Evolutionary conservation across 495 filamentous ascomycete genomes (phyloP), one percentile per base, ranked within the genome.

Genomic region (Lasiosphaeria hispida): DNA sequence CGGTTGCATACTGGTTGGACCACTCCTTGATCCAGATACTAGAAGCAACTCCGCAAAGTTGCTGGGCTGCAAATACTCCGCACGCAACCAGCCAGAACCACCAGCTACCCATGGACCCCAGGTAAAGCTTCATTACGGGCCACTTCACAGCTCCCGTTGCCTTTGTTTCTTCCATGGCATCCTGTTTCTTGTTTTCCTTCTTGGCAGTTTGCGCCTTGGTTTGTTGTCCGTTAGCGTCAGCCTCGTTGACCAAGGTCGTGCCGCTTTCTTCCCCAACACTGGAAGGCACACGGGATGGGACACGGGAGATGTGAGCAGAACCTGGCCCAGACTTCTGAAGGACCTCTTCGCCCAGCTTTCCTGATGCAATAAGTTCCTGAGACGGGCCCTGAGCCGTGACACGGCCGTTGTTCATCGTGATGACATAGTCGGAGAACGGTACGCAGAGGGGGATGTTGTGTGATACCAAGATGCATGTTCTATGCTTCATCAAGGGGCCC

Each of bases 381-480:
- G 92, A 80, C 10, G 82, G 74, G 13, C 95, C 95, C 67, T 97
- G 90, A 7, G 82, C 79, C 8, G 80, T 69, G 15, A 97, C 78
- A 50, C 85, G 87, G 7, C 95, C 95, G 64, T 97, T 97, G 52
- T 91, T 87, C 34, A 99, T 79, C 4, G 89, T 82, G 9, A 97
- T 87, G 11, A 96, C 89, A 61, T 88, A 87, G 36, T 88, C 81
- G 0, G 94, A 84, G 33, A 80, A 75, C 37, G 92, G 91, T 9
- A 90, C 86, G 65, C 90, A 92, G 17, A 99, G 80, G 5, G 87
- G 82, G 38, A 92, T 81, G 64, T 97, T 99, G 73, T 99, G 94
- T 1, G 94, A 96, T n/a, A 99, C 93, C 44, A 99, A 77, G 23
- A 99, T 91, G 71, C 95, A 97, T 38, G 94, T 97, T 39, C 94